A percentile compares a stretch with the other conserved stretches of the same genome.
phyloP scores from a whole-genome alignment of 2,329 filamentous ascomycete genomes.

The Lasiodiplodia theobromae region DNA sequence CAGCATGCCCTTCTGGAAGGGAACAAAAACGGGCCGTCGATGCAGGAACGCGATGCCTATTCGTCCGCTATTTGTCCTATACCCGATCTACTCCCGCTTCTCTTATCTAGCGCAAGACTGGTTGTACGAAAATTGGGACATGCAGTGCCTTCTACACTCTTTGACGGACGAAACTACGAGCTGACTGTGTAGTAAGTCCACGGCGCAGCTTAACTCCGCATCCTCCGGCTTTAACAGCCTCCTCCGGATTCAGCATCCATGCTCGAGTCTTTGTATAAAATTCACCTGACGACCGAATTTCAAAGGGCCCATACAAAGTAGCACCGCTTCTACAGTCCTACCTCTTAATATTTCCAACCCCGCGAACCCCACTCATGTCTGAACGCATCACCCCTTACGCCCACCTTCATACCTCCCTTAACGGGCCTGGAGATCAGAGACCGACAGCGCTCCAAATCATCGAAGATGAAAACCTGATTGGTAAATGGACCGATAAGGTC shows the following conservation, averaged over 20 bases:
- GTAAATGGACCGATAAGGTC: slow-evolving; percentile 3
- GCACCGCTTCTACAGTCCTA: neutral
- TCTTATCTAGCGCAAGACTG: neutral
- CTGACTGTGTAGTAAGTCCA: neutral
- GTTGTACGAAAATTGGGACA: neutral
- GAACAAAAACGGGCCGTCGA: too few species aligned
- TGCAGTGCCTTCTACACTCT: neutral
- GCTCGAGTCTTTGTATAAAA: neutral
- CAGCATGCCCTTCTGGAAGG: too few species aligned
- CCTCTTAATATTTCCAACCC: neutral
- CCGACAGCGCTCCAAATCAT: slow-evolving; percentile 52
- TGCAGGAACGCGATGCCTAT: neutral
- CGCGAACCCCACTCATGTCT: neutral
- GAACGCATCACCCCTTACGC: slow-evolving; percentile 31
- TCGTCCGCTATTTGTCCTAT: slow-evolving; percentile 2
- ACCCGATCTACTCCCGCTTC: neutral
- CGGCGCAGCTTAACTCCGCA: neutral
- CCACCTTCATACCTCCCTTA: slow-evolving; percentile 32
- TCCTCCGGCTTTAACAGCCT: too few species aligned
- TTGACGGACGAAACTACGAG: neutral
- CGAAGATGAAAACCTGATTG: slow-evolving; percentile 45
- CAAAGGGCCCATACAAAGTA: neutral
- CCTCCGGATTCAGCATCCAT: neutral
- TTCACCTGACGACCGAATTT: neutral
- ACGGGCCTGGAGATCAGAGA: slow-evolving; percentile 50